A percentile compares a stretch with the other conserved stretches of the same genome.
These are phyloP conservation scores for Scenedesmus sp. DNA, from an alignment of 163 green algal genomes.

Conservation along the genomic window DNA sequence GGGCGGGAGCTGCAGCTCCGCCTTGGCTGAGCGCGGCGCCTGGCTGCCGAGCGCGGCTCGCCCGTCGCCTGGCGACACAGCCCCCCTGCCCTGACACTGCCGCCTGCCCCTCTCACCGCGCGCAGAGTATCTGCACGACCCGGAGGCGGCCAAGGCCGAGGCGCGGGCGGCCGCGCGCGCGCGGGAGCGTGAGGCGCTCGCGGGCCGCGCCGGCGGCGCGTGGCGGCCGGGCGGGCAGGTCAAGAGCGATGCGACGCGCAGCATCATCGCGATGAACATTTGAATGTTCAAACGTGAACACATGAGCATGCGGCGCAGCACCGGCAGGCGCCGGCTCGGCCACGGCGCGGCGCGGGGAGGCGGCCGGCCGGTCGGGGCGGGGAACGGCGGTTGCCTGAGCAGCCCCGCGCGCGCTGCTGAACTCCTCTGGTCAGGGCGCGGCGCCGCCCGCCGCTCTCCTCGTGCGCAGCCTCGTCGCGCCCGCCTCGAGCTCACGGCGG, in stretches of 20 bases:
- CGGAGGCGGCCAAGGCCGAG: constrained; percentile 29
- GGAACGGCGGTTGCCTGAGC: too few relatives aligned
- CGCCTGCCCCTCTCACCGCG: background rate
- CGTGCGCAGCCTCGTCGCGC: too few relatives aligned
- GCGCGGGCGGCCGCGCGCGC: constrained; percentile 6
- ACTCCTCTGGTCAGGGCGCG: too few relatives aligned
- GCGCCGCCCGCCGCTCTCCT: too few relatives aligned
- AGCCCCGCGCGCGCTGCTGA: too few relatives aligned
- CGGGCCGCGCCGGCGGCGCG: constrained; percentile 19
- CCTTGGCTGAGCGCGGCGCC: background rate
- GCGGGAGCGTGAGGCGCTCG: constrained; percentile 34
- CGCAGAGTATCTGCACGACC: constrained; percentile 41
- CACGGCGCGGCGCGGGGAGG: too few relatives aligned
- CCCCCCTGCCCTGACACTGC: background rate
- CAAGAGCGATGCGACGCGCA: constrained; percentile 41
- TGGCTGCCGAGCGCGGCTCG: background rate
- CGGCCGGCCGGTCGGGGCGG: too few relatives aligned
- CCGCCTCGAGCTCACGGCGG: too few relatives aligned
- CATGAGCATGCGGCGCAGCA: too few relatives aligned
- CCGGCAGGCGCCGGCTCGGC: too few relatives aligned
- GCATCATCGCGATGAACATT: constrained; percentile 48
- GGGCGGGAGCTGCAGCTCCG: background rate
- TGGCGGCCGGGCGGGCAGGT: constrained; percentile 30
- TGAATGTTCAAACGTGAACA: too few relatives aligned
- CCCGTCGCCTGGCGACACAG: background rate